Evolutionary conservation across 371 early-diverging fungal genomes (phyloP).

Genomic region (Mortierella sp.): DNA sequence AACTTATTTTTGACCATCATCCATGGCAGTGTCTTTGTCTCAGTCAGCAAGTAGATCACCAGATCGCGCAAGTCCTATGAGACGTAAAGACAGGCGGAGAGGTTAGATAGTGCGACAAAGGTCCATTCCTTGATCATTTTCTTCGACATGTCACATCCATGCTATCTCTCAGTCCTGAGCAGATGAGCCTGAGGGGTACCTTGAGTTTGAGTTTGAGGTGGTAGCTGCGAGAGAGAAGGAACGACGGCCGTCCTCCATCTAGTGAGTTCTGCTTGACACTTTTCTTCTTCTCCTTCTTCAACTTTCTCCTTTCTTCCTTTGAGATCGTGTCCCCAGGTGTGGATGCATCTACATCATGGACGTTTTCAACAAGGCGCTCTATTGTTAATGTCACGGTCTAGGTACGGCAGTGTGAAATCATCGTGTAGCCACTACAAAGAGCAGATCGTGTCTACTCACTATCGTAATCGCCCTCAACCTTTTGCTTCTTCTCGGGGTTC

Average conservation of each 20-base stretch:
- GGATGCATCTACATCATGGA: not conserved
- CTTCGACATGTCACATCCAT: not conserved
- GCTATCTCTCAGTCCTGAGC: not conserved
- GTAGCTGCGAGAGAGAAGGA: constrained; percentile 36
- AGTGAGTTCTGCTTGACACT: constrained; percentile 18
- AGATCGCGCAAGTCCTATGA: constrained; percentile 48
- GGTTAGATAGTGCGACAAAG: not conserved
- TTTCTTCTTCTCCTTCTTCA: constrained; percentile 37
- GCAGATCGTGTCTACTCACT: not conserved
- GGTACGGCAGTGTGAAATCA: not conserved
- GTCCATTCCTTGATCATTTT: not conserved
- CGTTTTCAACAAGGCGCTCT: not conserved
- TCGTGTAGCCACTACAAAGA: not conserved
- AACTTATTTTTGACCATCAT: constrained; percentile 58
- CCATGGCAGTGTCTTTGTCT: constrained; percentile 51
- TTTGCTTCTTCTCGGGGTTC: not conserved
- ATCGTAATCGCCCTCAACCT: not conserved
- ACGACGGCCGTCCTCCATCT: constrained; percentile 37
- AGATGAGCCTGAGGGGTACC: not conserved
- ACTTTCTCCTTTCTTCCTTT: constrained; percentile 24
- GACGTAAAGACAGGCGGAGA: not conserved
- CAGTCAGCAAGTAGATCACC: constrained; percentile 40
- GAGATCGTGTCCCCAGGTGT: constrained; percentile 3
- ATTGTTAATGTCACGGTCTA: not conserved
- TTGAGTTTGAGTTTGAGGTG: constrained; percentile 26